Conservation (phyloP, 2,329 filamentous ascomycete genomes). For the Colletotrichum tropicicola region DNA sequence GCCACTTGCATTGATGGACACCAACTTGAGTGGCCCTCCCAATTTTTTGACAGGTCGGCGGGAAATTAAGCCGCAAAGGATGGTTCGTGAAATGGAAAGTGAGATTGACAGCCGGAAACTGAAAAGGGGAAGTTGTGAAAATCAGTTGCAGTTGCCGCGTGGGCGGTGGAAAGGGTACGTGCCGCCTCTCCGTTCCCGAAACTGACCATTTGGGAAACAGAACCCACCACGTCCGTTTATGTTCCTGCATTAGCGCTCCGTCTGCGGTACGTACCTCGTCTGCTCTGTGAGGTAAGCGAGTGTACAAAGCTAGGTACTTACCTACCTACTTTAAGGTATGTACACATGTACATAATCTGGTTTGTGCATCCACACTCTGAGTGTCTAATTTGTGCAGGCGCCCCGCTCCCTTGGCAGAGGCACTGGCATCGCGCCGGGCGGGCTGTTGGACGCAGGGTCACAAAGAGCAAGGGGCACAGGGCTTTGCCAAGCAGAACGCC, state of each 20-base stretch:
- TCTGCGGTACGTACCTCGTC: background rate
- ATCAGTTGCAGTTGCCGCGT: conserved; percentile 10
- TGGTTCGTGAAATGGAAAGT: conserved; percentile 9
- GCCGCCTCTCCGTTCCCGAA: background rate
- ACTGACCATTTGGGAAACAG: conserved; percentile 12
- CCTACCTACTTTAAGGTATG: no score
- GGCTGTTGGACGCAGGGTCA: background rate
- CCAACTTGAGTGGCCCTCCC: conserved; percentile 14
- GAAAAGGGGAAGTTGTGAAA: conserved; percentile 23
- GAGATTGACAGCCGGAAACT: conserved; percentile 7
- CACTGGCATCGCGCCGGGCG: background rate
- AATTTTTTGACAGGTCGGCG: conserved; percentile 1
- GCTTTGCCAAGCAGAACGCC: conserved; percentile 20
- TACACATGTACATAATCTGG: background rate
- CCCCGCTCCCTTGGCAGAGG: background rate
- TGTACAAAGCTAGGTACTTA: no score
- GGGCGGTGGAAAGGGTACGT: background rate
- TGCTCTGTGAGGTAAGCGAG: no score
- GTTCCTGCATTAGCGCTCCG: conserved; percentile 27
- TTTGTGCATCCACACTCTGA: background rate
- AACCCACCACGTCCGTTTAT: conserved; percentile 1
- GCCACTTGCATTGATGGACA: conserved; percentile 6
- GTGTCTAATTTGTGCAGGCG: background rate
- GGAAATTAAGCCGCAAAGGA: conserved; percentile 27
- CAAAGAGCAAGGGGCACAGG: background rate